A percentile compares a stretch with the other conserved stretches of the same genome.
These are phyloP conservation scores for Tolypocladium tropicale DNA, from an alignment of 2,329 filamentous ascomycete species.

Conservation along the genomic window DNA sequence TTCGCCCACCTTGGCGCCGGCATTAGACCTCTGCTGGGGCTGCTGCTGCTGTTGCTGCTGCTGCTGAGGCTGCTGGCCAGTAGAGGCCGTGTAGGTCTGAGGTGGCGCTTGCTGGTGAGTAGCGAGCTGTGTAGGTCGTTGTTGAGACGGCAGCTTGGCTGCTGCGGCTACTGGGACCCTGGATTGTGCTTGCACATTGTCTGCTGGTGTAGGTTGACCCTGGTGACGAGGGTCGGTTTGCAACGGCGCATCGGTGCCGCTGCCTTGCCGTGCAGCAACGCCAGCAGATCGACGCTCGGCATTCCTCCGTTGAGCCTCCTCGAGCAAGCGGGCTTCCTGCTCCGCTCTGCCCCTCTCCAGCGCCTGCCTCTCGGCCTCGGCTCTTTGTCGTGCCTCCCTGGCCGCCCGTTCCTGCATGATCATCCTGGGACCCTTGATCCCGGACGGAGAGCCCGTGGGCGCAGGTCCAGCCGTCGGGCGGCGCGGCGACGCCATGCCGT, in stretches of 20 bases:
- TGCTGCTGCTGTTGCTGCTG: conserved; percentile 4
- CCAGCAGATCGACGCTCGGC: conserved; percentile 51
- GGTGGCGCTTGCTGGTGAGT: conserved; percentile 1
- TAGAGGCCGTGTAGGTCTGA: conserved; percentile 4
- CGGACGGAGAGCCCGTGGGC: conserved; percentile 46
- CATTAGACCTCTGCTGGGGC: conserved; percentile 5
- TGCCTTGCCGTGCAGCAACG: conserved; percentile 28
- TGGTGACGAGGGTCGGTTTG: conserved; percentile 22
- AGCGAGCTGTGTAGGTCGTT: conserved; percentile 5
- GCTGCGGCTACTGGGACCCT: conserved; percentile 5
- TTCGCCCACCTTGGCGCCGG: conserved; percentile 10
- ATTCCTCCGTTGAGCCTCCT: conserved; percentile 46
- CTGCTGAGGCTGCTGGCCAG: conserved; percentile 7
- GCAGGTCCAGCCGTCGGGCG: conserved; percentile 38
- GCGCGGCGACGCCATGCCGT: conserved; percentile 32
- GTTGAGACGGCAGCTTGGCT: conserved; percentile 7
- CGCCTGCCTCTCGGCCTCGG: conserved; percentile 49
- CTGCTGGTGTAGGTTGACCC: conserved; percentile 14
- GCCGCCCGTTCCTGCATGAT: conserved; percentile 83
- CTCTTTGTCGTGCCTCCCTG: conserved; percentile 60
- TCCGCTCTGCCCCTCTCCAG: conserved; percentile 48
- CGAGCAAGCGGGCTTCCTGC: conserved; percentile 42
- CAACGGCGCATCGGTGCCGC: conserved; percentile 18
- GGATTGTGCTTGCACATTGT: conserved; percentile 10
- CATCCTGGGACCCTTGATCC: conserved; percentile 75